These are phyloP conservation scores for Lepidium africanum DNA, from an alignment of 345 rosid species.

Conservation along the genomic window DNA sequence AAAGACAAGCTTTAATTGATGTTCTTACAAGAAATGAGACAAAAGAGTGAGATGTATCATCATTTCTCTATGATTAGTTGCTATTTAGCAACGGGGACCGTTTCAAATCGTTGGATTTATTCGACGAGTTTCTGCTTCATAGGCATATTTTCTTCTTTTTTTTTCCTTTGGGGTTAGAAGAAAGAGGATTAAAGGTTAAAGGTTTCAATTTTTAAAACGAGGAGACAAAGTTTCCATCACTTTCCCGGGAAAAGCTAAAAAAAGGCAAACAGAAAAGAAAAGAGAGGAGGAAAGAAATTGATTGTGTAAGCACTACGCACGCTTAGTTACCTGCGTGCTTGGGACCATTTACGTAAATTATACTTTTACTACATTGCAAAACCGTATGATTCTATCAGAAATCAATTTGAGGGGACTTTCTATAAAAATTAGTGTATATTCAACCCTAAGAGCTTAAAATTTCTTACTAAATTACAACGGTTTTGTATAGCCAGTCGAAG, in stretches of 20 bases:
- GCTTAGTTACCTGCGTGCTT: conserved; percentile 9
- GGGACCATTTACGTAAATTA: neutral
- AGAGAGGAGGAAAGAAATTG: neutral
- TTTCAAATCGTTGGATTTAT: conserved; percentile 19
- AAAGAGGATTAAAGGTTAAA: neutral
- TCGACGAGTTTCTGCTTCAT: neutral
- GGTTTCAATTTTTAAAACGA: neutral
- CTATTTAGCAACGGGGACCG: conserved; percentile 27
- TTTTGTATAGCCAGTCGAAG: no score
- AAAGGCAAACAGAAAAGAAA: neutral
- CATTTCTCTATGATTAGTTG: conserved; percentile 28
- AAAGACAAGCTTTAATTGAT: conserved; percentile 12
- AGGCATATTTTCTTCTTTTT: neutral
- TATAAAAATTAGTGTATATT: no score
- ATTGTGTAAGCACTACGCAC: conserved; percentile 6
- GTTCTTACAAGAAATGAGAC: conserved; percentile 13
- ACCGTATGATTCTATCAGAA: no score
- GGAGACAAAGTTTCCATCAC: conserved; percentile 22
- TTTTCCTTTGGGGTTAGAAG: neutral
- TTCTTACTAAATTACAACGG: no score
- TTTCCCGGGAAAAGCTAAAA: conserved; percentile 19
- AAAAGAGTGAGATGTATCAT: conserved; percentile 26
- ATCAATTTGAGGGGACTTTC: no score
- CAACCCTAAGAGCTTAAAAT: no score
- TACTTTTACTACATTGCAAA: neutral